A percentile compares a stretch with the other conserved stretches of the same genome.
Conservation (phyloP, 768 basidiomycete species). For the Leccinum ochraceum region DNA sequence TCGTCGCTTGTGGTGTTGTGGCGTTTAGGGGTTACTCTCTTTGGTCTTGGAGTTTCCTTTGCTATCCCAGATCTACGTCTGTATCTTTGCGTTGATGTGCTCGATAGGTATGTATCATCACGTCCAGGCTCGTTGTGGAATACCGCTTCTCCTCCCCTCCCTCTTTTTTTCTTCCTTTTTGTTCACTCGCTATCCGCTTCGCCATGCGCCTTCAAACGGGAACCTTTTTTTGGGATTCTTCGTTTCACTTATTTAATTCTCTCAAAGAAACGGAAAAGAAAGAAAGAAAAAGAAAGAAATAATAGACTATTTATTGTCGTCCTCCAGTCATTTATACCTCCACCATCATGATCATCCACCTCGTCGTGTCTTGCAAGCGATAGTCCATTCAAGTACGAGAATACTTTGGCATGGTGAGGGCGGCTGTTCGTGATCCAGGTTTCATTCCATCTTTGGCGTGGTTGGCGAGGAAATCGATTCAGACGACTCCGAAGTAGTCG, state of each 20-base stretch:
- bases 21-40: not conserved
- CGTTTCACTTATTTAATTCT: not conserved
- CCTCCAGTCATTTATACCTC: no score
- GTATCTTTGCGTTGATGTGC: constrained; percentile 4
- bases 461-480: not conserved
- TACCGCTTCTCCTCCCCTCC: not conserved
- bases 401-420: not conserved
- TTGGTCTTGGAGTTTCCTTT: not conserved
- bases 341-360: not conserved
- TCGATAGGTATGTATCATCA: constrained; percentile 13
- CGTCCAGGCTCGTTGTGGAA: constrained; percentile 1
- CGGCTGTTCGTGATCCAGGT: not conserved
- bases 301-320: not conserved
- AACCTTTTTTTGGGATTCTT: not conserved
- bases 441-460: constrained; percentile 14
- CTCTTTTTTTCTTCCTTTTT: not conserved
- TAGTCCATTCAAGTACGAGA: not conserved
- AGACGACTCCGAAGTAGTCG: not conserved
- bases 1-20: not conserved
- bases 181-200: constrained; percentile 1
- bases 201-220: not conserved
- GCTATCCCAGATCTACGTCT: not conserved
- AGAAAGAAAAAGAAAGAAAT: not conserved
- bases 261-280: not conserved
- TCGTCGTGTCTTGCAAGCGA: not conserved